phyloP scores from a whole-genome alignment of 371 early-diverging fungal species.

The Mitosporidium daphniae region DNA sequence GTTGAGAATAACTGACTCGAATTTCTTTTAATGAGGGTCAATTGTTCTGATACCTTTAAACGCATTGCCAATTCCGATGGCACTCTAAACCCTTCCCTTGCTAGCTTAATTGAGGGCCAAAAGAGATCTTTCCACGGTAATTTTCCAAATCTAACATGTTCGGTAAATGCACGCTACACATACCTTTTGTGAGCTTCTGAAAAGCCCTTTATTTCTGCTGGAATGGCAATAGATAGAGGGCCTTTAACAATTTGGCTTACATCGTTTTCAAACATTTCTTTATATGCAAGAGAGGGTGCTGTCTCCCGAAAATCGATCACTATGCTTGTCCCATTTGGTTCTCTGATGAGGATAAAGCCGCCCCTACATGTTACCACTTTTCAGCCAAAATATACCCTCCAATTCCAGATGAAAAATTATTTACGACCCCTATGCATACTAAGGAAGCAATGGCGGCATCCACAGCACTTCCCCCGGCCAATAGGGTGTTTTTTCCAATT shows the following conservation, averaged over 20 bases:
- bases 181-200: constrained; percentile 22
- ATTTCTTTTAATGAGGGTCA: neutral
- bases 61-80: constrained; percentile 13
- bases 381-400: constrained; percentile 16
- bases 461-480: constrained; percentile 67
- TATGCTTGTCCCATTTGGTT: constrained; percentile 7
- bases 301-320: constrained; percentile 33
- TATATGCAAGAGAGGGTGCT: constrained; percentile 30
- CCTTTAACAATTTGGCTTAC: constrained; percentile 24
- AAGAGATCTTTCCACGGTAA: constrained; percentile 37
- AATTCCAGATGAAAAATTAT: constrained; percentile 73
- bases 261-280: constrained; percentile 26
- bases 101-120: constrained; percentile 30
- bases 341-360: constrained; percentile 71
- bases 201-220: constrained; percentile 58
- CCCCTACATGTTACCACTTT: constrained; percentile 14
- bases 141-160: constrained; percentile 5
- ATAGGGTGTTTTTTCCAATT: constrained; percentile 15
- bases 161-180: constrained; percentile 1
- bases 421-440: constrained; percentile 61
- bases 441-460: constrained; percentile 78
- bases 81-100: constrained; percentile 33
- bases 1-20: constrained; percentile 6
- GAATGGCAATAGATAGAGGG: constrained; percentile 46
- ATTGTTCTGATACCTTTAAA: constrained; percentile 7